phyloP scores from a whole-genome alignment of 305 asterid genomes.

The Galium porrigens region DNA sequence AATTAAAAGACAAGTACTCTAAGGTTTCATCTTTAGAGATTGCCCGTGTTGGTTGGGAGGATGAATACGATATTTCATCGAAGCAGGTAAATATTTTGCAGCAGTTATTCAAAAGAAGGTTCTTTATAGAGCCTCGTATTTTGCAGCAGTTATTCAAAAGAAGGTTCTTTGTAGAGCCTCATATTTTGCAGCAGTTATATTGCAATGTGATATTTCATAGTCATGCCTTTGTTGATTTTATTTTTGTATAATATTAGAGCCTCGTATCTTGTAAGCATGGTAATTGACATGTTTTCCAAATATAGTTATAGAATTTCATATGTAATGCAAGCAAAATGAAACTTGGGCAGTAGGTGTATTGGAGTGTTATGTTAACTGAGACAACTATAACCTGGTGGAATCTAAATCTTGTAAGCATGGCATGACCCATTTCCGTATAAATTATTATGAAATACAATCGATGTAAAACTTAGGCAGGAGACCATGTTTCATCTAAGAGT shows the following conservation, averaged over 20 bases:
- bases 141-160: background rate
- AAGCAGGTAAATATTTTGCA: constrained; percentile 46
- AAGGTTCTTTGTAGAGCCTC: constrained; percentile 6
- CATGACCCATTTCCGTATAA: background rate
- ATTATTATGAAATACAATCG: background rate
- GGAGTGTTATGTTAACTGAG: background rate
- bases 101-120: background rate
- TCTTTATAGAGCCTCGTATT: constrained; percentile 1
- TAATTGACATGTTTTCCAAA: background rate
- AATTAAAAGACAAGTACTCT: constrained; percentile 70
- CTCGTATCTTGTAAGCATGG: background rate
- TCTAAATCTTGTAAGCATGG: background rate
- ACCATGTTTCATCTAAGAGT: background rate
- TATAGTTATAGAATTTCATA: background rate
- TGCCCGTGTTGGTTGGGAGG: constrained; percentile 79
- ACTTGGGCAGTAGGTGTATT: background rate
- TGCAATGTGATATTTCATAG: background rate
- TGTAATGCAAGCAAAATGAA: background rate
- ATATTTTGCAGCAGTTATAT: too few species aligned
- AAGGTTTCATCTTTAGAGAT: constrained; percentile 46
- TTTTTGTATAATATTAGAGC: background rate
- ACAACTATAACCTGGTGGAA: background rate
- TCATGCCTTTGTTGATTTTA: background rate
- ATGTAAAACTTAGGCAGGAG: background rate
- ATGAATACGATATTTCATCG: constrained; percentile 62